Evolutionary conservation across 2,329 filamentous ascomycete genomes (phyloP).

Genomic region (Talaromyces sp.): DNA sequence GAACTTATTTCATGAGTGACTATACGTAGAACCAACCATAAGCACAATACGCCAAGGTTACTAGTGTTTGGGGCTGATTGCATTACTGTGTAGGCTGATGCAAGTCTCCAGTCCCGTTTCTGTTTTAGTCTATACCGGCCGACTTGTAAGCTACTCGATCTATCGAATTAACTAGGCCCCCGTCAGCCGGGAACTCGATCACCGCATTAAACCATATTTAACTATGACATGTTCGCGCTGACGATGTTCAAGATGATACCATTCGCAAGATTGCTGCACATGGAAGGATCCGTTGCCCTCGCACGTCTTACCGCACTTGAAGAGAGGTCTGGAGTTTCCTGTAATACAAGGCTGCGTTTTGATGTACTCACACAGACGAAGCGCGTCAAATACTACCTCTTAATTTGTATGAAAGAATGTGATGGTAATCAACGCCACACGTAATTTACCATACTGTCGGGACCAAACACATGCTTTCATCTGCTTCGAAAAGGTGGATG

Average conservation of each 20-base stretch:
- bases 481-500: background rate
- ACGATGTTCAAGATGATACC: background rate
- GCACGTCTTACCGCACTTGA: background rate
- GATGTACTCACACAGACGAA: too few species aligned
- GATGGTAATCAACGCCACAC: background rate
- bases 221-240: background rate
- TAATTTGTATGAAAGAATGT: background rate
- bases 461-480: background rate
- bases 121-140: background rate
- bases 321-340: background rate
- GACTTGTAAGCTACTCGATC: background rate
- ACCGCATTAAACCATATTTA: background rate
- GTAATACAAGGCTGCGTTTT: background rate
- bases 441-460: conserved; percentile 1
- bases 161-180: background rate
- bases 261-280: background rate
- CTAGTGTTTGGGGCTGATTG: background rate
- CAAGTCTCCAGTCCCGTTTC: background rate
- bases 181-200: background rate
- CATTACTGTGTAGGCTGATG: background rate
- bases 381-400: too few species aligned
- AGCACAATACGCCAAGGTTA: background rate
- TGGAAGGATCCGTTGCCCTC: background rate
- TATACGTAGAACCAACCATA: background rate
- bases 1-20: background rate